phyloP scores from a whole-genome alignment of 73 alveolate genomes.

The Tetrahymena borealis region DNA sequence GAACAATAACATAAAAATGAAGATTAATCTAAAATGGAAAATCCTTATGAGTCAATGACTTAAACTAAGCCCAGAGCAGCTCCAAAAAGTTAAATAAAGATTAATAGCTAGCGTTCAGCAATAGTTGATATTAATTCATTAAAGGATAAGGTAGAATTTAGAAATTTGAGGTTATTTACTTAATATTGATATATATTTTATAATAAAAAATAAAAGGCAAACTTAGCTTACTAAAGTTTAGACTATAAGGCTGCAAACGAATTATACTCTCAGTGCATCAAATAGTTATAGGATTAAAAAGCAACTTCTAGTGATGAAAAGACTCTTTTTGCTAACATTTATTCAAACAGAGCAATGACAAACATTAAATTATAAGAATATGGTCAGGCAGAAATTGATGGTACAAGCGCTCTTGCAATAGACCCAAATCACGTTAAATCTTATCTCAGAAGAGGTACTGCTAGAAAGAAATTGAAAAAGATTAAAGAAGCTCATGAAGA shows the following conservation, averaged over 20 bases:
- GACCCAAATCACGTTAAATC: not conserved
- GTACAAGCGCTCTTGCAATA: not conserved
- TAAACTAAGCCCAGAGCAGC: not conserved
- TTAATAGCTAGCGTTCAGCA: not conserved
- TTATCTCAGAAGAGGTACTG: not conserved
- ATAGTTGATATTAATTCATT: not conserved
- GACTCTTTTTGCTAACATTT: not conserved
- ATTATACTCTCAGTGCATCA: not conserved
- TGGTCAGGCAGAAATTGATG: not conserved
- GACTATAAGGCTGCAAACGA: not conserved
- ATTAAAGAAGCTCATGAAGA: not conserved
- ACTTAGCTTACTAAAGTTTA: not conserved
- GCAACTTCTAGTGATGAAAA: not conserved
- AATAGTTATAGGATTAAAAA: not conserved
- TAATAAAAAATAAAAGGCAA: not conserved
- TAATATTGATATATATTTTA: not conserved
- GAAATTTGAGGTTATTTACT: not conserved
- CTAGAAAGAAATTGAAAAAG: not conserved
- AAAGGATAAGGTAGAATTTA: not conserved
- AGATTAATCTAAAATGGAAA: not conserved
- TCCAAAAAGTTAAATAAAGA: not conserved
- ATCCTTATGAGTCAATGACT: not conserved
- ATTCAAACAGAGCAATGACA: not conserved
- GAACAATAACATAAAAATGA: not conserved
- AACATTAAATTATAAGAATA: not conserved